phyloP scores from a whole-genome alignment of 169 alveolate genomes.

The Neospora caninum region DNA sequence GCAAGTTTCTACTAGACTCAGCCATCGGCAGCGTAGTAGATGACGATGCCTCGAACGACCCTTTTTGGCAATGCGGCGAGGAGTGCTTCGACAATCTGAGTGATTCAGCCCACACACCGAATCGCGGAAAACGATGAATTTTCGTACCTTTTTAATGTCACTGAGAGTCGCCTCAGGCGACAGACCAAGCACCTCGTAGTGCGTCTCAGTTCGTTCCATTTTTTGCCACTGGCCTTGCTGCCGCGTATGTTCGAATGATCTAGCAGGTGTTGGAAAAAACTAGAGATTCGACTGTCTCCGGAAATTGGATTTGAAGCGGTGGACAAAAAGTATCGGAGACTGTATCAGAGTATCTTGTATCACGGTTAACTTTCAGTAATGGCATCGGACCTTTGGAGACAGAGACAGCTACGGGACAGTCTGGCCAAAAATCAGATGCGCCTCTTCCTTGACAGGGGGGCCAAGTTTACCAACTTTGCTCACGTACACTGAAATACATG shows the following conservation, averaged over 20 bases:
- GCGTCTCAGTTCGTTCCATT: background rate
- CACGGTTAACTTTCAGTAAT: background rate
- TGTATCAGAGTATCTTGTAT: background rate
- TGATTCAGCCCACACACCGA: too few species aligned
- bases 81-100: too few species aligned
- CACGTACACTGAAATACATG: too few species aligned
- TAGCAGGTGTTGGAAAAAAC: background rate
- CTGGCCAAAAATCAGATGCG: background rate
- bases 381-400: background rate
- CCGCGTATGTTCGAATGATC: background rate
- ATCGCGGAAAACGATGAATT: background rate
- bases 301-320: background rate
- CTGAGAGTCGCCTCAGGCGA: background rate
- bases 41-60: background rate
- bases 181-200: conserved; percentile 30
- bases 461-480: too few species aligned
- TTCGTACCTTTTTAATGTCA: conserved; percentile 6
- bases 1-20: background rate
- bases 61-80: too few species aligned
- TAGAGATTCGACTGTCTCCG: too few species aligned
- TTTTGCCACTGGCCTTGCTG: background rate
- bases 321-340: background rate
- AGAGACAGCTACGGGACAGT: background rate
- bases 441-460: too few species aligned
- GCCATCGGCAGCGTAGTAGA: background rate